Base-by-base conservation (phyloP, 1,139 yeast genomes). In the Diutina pseudorugosa region DNA sequence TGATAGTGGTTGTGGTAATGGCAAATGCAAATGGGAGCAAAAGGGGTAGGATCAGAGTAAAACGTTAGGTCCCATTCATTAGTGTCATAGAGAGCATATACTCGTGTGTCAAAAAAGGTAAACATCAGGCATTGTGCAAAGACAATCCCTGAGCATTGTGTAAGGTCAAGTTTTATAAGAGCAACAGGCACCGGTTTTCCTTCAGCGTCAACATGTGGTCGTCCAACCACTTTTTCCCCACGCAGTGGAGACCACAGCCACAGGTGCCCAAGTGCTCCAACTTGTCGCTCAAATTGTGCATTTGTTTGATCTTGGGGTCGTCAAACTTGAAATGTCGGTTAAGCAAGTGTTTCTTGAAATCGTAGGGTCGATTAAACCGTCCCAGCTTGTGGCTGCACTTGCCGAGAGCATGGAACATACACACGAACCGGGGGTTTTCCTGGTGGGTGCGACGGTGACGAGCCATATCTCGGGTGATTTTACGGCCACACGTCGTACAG, bases 381-480 rank as follows among this genome's bases (percentile, higher is more conserved):
- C 65, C 84, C 50, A 82, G 74, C 60, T 77, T 80, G 63, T 83
- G 88, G 12, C 75, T 69, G 61, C 89, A 83, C 53, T 68, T 68
- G 19, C 67, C 68, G 53, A 76, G 69, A 20, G 87, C 85, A 16
- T 45, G 27, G 59, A 74, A 83, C 25, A 79, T 72, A 62, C 89
- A 83, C 44, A 66, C 71, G 61, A 83, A 83, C 52, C 88, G 66
- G 3, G 83, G 73, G 18, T 75, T 76, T 14, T 70, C 65, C 60
- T 80, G 82, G 63, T 83, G 89, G 0, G 84, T 83, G 54, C 88
- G 65, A 71, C 80, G 68, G 60, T 83, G 89, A 50, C 89, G 68
- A 0, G 83, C 73, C 72, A 83, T 72, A 62, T 83, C 89, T 55
- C 89, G 69, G 16, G 79, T 71, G 54, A 82, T 80, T 53, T 71